Base-by-base conservation (phyloP, 176 grass and related monocot species). In the Secale cereale region DNA sequence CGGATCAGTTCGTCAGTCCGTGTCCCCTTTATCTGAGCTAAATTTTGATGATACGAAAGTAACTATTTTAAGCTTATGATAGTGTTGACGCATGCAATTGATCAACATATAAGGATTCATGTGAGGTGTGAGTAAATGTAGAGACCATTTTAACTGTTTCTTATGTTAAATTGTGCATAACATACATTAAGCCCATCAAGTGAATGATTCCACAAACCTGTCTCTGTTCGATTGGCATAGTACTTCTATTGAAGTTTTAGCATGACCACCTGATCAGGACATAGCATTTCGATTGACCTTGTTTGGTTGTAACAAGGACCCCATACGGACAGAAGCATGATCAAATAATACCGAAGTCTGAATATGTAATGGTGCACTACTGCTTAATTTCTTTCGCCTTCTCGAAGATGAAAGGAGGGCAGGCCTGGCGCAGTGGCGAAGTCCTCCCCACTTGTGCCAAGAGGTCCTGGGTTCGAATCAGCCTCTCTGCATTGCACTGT, bases 241-340 rank as follows among this genome's bases (percentile, higher is more conserved):
- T 73, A 28, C 63, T 26, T 31, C 71, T 25, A 22, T 13, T 52
- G 29, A 22, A 43, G 20, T 19, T 43, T 45, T 45, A 70, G 39
- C n/a, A 66, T 65, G 17, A 23, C 0, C 0, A 62, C 11, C 16
- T 65, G 6, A 29, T 7, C 0, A 52, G 10, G 10, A 12, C 20
- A 19, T 13, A 43, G 19, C 30, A 86, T 65, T 41, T 78, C 39
- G 27, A 22, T 86, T 85, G 61, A 37, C 16, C 28, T 81, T 30
- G 59, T 76, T 17, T 29, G 28, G 3, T 59, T 19, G 28, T 70
- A 70, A 36, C 36, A 30, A 80, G 29, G 69, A 52, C 7, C 22
- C 54, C 68, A 74, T 80, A 78, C 25, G 33, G 27, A 43, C 8
- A 39, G 54, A 27, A 60, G 33, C 45, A 74, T 72, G 30, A 68